Base-by-base conservation (phyloP, 148 eudicot genomes). In the Selenicereus undatus region DNA sequence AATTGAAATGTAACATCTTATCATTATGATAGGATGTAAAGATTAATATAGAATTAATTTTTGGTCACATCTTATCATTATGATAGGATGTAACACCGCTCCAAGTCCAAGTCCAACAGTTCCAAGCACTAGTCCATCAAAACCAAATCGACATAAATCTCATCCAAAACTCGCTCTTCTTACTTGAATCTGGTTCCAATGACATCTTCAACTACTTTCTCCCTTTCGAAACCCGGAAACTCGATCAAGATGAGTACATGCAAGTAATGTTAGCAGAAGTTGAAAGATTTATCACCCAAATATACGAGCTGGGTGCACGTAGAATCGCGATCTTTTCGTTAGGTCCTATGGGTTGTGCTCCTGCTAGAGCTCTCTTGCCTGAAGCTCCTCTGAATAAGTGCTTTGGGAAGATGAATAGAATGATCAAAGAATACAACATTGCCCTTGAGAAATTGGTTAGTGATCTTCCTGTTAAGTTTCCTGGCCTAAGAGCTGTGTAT, bases 281-380 rank as follows among this genome's bases (percentile, higher is more conserved):
- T 68, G 48, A 78, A 71, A 27, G 74, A 39, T 88, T 86, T 42
- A 32, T 85, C 1, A 81, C 77, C 74, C 81, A 71, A 65, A 81
- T 88, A 2, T 79, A 83, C 81, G 78, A 80, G 66, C 81, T 88
- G 2, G 93, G 93, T 3, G 93, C 89, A 52, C 88, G 91, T 2
- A 80, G 86, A 0, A 74, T 91, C 14, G 90, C 86, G 4, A 3
- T 91, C 21, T 88, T 91, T 70, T 84, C 88, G 1, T 80, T 89
- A 4, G 91, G 91, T 22, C 91, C 89, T 0, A 87, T 91, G 0
- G 91, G 93, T 7, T 91, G 93, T 75, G 88, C 81, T 35, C 93
- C 93, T 0, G 93, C 88, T 1, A 86, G 93, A 83, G 72, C 87
- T 36, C 81, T 83, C n/a, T 24, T 91, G 66, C 90, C 89, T 0